These are phyloP conservation scores for Tolypocladium paradoxum DNA, from an alignment of 2,329 filamentous ascomycete genomes.

Conservation along the genomic window DNA sequence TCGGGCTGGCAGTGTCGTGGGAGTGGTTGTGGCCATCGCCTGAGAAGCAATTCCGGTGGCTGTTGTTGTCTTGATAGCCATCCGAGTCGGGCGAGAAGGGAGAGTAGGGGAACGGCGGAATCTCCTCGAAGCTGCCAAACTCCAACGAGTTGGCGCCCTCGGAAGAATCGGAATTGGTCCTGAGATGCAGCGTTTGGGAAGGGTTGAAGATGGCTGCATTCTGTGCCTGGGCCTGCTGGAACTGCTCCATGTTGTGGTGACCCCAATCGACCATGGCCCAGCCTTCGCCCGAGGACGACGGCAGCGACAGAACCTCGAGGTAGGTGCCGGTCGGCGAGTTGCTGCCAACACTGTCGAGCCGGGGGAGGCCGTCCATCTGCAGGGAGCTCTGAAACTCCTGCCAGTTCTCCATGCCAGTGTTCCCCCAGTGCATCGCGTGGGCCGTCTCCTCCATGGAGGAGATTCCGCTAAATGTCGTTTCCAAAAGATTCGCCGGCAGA, in stretches of 20 bases:
- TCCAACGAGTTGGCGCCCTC: constrained; percentile 57
- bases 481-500: constrained; percentile 52
- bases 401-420: constrained; percentile 59
- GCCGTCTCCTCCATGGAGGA: constrained; percentile 44
- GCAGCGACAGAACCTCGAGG: constrained; percentile 75
- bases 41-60: constrained; percentile 52
- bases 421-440: constrained; percentile 49
- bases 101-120: constrained; percentile 57
- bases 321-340: constrained; percentile 44
- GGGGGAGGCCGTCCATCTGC: constrained; percentile 39
- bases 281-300: constrained; percentile 72
- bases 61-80: constrained; percentile 51
- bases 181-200: constrained; percentile 76
- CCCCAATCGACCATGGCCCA: constrained; percentile 76
- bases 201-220: constrained; percentile 78
- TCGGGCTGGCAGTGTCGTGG: constrained; percentile 53
- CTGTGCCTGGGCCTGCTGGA: constrained; percentile 36
- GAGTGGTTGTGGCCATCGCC: constrained; percentile 39
- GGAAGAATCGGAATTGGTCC: constrained; percentile 78
- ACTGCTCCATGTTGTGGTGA: constrained; percentile 56
- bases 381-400: constrained; percentile 61
- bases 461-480: constrained; percentile 50
- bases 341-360: constrained; percentile 31
- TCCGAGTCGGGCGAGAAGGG: constrained; percentile 80
- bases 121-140: constrained; percentile 73